Conservation (phyloP, 2,329 filamentous ascomycete species). For the Xylariales sp. region DNA sequence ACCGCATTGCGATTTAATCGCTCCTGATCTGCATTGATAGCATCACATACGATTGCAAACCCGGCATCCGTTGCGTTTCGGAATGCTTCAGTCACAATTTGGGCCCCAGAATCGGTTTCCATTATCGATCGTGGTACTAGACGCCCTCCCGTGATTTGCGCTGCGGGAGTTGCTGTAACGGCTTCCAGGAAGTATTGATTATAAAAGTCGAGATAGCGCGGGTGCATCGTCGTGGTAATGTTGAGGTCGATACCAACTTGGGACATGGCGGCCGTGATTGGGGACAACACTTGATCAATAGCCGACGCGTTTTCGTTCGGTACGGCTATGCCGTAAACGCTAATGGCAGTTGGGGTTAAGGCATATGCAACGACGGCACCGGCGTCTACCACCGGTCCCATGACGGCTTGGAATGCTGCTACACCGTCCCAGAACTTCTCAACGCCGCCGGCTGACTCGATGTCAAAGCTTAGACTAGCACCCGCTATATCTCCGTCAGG, state of each 20-base stretch:
- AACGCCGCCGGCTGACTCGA: background rate
- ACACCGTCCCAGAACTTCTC: slow-evolving; percentile 45
- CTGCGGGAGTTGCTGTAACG: background rate
- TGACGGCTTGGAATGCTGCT: slow-evolving; percentile 49
- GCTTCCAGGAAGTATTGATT: slow-evolving; percentile 5
- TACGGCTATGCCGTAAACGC: slow-evolving; percentile 1
- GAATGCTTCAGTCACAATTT: slow-evolving; percentile 36
- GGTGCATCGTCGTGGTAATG: background rate
- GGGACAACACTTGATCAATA: background rate
- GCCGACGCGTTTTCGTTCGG: background rate
- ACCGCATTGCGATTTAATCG: slow-evolving; percentile 34
- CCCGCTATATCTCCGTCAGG: slow-evolving; percentile 32
- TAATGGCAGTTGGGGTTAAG: slow-evolving; percentile 20
- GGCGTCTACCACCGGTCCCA: slow-evolving; percentile 40
- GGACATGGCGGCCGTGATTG: slow-evolving; percentile 4
- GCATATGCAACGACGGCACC: slow-evolving; percentile 1
- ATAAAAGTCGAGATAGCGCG: slow-evolving; percentile 8
- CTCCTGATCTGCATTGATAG: slow-evolving; percentile 43
- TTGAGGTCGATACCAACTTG: background rate
- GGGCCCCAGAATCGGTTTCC: background rate
- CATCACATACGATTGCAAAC: slow-evolving; percentile 48
- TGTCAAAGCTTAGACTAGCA: slow-evolving; percentile 4
- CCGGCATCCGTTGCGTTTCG: slow-evolving; percentile 51
- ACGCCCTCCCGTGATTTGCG: slow-evolving; percentile 21
- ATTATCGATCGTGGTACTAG: slow-evolving; percentile 12